Conservation (phyloP, 2,329 filamentous ascomycete species). For the Lasiodiplodia theobromae region DNA sequence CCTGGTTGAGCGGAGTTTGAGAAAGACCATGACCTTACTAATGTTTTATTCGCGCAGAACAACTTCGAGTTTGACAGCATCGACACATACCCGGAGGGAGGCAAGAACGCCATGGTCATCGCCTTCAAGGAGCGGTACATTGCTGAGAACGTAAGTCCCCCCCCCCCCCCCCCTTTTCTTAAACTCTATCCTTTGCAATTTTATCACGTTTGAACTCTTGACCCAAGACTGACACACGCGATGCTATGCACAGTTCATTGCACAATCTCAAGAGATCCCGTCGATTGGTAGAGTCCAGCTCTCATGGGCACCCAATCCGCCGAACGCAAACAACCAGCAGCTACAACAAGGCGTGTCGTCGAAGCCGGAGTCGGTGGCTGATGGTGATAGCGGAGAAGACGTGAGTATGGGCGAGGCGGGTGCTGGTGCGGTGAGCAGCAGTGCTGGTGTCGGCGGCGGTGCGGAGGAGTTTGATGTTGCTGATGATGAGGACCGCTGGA, state of each 20-base stretch:
- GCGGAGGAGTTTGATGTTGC: slow-evolving; percentile 59
- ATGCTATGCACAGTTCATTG: slow-evolving; percentile 51
- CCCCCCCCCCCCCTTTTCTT: too few relatives aligned
- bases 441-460: slow-evolving; percentile 3
- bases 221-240: slow-evolving; percentile 1
- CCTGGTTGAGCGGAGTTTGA: not conserved
- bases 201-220: too few relatives aligned
- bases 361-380: not conserved
- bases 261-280: slow-evolving; percentile 63
- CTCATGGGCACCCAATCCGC: slow-evolving; percentile 63
- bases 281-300: slow-evolving; percentile 71
- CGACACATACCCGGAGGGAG: slow-evolving; percentile 47
- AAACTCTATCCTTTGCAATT: too few relatives aligned
- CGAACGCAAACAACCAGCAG: slow-evolving; percentile 7
- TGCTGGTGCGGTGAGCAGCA: not conserved
- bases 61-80: slow-evolving; percentile 48
- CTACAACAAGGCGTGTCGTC: slow-evolving; percentile 26
- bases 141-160: slow-evolving; percentile 69
- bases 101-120: slow-evolving; percentile 48
- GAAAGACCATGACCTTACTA: slow-evolving; percentile 6
- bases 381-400: not conserved
- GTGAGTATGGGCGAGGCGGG: slow-evolving; percentile 9
- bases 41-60: slow-evolving; percentile 36
- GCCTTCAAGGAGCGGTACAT: slow-evolving; percentile 60
- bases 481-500: slow-evolving; percentile 57